Percentiles rank a stretch among this genome's conserved stretches.
These are phyloP conservation scores for Cucurbita pepo DNA, from an alignment of 306 rosid genomes.

Conservation along the genomic window DNA sequence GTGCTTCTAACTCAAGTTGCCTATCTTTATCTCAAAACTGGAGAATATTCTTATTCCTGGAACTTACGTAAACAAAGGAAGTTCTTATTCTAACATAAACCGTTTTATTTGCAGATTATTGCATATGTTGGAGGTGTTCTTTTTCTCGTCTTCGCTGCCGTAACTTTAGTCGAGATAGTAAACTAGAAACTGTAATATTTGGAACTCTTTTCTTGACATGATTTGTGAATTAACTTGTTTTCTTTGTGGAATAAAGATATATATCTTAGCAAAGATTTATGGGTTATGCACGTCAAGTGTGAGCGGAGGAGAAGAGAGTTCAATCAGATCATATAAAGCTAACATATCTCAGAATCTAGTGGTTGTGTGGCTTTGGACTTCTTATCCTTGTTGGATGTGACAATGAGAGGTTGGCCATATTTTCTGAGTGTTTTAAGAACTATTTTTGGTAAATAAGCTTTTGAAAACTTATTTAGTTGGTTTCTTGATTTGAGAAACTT, in stretches of 20 bases:
- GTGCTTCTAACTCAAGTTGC: constrained; percentile 4
- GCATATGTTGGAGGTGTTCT: constrained; percentile 85
- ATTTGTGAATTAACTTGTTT: background rate
- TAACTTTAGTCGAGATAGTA: constrained; percentile 56
- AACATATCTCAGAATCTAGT: background rate
- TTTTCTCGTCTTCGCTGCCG: constrained; percentile 77
- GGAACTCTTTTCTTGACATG: background rate
- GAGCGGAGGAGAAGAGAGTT: background rate
- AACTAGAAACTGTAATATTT: constrained; percentile 15
- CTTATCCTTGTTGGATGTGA: background rate
- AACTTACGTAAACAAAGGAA: background rate
- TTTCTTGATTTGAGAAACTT: background rate
- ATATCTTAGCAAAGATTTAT: background rate
- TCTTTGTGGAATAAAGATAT: background rate
- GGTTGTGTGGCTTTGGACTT: background rate
- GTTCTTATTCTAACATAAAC: background rate
- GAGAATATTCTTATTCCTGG: constrained; percentile 1
- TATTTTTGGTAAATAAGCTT: background rate
- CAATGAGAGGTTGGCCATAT: background rate
- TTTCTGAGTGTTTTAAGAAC: background rate
- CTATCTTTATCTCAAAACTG: background rate
- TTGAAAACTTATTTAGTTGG: background rate
- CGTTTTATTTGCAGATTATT: constrained; percentile 47
- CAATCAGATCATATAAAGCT: background rate
- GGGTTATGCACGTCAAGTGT: background rate